Evolutionary conservation across 495 filamentous ascomycete species (phyloP).

Genomic region (Aspergillus homomorphus): DNA sequence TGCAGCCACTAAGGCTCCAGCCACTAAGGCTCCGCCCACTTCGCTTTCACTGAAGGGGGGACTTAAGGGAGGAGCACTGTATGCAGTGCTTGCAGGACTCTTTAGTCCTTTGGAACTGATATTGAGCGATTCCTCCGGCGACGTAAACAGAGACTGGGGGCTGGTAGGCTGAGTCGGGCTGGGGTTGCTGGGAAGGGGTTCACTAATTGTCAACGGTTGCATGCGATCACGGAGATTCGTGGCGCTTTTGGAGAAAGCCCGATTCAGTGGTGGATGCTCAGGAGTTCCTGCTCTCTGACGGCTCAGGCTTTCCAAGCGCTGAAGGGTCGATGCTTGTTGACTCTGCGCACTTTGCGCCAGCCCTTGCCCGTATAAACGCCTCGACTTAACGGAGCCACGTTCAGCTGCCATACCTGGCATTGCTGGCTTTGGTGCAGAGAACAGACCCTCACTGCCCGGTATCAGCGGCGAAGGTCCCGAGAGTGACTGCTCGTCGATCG

Average conservation of each 20-base stretch:
- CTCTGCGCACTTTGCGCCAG: slow-evolving; percentile 76
- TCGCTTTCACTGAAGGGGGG: slow-evolving; percentile 69
- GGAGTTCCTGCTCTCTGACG: slow-evolving; percentile 43
- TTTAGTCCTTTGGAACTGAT: slow-evolving; percentile 23
- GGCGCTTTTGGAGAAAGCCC: slow-evolving; percentile 51
- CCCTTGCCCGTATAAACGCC: slow-evolving; percentile 82
- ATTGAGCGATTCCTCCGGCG: slow-evolving; percentile 30
- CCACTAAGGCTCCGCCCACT: slow-evolving; percentile 54
- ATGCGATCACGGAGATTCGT: slow-evolving; percentile 55
- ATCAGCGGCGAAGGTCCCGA: slow-evolving; percentile 40
- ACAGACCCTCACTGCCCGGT: slow-evolving; percentile 3
- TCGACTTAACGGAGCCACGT: slow-evolving; percentile 58
- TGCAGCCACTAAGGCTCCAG: slow-evolving; percentile 49
- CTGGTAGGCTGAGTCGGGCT: slow-evolving; percentile 46
- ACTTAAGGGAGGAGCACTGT: slow-evolving; percentile 63
- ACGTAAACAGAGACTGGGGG: slow-evolving; percentile 46
- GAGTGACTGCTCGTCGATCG: slow-evolving; percentile 72
- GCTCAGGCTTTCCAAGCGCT: slow-evolving; percentile 75
- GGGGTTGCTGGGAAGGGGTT: slow-evolving; percentile 21
- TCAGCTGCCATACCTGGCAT: slow-evolving; percentile 40
- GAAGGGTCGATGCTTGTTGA: slow-evolving; percentile 71
- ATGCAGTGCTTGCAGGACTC: slow-evolving; percentile 31
- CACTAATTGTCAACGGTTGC: slow-evolving; percentile 47
- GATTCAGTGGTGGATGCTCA: slow-evolving; percentile 37
- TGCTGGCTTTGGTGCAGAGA: slow-evolving; percentile 20